Conservation (phyloP, 306 rosid genomes). For the Fragaria iinumae region DNA sequence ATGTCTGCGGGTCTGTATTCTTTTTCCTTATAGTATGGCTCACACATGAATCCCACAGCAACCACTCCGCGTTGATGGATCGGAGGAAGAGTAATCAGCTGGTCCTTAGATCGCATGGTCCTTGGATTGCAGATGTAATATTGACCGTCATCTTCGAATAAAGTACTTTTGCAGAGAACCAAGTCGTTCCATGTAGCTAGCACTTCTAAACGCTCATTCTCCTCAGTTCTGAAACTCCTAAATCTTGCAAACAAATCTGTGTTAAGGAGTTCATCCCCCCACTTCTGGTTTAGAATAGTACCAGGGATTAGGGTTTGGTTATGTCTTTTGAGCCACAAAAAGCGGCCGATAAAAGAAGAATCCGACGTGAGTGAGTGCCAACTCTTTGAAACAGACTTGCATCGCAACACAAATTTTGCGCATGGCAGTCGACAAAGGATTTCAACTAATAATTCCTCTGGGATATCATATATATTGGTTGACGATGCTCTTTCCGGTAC, state of each 20-base stretch:
- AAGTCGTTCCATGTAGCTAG: background rate
- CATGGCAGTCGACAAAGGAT: too few species aligned
- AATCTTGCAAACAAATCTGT: background rate
- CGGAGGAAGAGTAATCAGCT: background rate
- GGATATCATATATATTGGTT: too few species aligned
- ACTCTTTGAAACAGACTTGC: background rate
- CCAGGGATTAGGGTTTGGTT: background rate
- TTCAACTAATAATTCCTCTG: too few species aligned
- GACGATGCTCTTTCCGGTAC: too few species aligned
- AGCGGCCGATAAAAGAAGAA: background rate
- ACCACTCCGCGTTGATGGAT: too few species aligned
- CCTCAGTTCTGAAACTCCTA: background rate
- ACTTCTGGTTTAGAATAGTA: background rate
- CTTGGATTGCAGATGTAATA: background rate
- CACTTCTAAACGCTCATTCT: background rate
- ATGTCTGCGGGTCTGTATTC: too few species aligned
- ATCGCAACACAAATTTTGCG: background rate
- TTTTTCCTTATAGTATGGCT: background rate
- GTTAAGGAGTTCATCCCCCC: background rate
- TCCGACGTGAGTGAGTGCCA: background rate
- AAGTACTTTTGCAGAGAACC: background rate
- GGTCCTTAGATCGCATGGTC: background rate
- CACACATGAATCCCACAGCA: background rate
- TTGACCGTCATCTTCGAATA: background rate
- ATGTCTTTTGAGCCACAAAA: background rate